Evolutionary conservation across 78 protist genomes (phyloP), one percentile per base, ranked within the genome.

Genomic region (Acrasis kona): DNA sequence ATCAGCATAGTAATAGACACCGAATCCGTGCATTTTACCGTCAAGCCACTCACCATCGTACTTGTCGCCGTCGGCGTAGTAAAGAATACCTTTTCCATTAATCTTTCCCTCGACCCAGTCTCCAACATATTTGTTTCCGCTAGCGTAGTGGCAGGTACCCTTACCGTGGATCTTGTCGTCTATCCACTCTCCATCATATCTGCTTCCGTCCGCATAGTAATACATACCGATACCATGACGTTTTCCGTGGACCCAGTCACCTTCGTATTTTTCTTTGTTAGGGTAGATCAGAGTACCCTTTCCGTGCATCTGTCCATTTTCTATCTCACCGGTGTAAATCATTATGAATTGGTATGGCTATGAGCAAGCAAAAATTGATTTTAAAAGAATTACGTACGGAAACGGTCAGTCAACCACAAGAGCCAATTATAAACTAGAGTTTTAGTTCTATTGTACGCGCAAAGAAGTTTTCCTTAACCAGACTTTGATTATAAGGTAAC

Each of bases 11-110:
- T 39, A 5, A 7, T 74, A 29, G 5, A 61, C 69, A 5, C 77
- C 77, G 6, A 6, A 19, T 5, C 77, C 77, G 19, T 64, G 7
- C 57, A 6, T 3, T 37, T 28, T 41, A 10, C 84, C 84, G 2
- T 74, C 58, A 5, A 34, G 39, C 28, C 40, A 85, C 12, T 36
- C 71, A 27, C 89, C 89, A 30, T 80, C 76, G 72, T 76, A 76
- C 34, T 3, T 5, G n/a, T 12, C 27, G 7, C 80, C 80, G 30
- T 76, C 9, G 32, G 75, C 70, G 30, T 78, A 82, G 40, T 34
- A 34, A 58, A 78, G 66, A 12, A 0, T 10, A 29, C 89, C 89
- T 4, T n/a, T 32, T 5, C 80, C 81, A 34, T 67, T 9, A 41
- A 76, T 35, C 27, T 29, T 58, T 39, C 39, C 10, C 31, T 75